A percentile compares a stretch with the other conserved stretches of the same genome.
Evolutionary conservation across 1,139 yeast species (phyloP).

Genomic region (Blastobotrys buckinghamii): DNA sequence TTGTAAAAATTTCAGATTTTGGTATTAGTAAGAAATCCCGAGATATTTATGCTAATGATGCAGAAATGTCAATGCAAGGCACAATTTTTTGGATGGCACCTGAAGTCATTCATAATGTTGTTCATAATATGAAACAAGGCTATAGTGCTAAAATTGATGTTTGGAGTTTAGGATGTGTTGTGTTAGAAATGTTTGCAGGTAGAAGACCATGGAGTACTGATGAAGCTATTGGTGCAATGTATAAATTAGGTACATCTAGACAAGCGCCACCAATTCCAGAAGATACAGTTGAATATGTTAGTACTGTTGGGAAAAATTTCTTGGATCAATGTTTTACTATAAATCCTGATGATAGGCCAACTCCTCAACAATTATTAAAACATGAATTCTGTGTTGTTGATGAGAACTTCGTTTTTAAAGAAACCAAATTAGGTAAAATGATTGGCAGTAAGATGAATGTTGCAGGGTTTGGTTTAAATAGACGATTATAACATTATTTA

Average conservation of each 20-base stretch:
- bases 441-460: conserved; percentile 45
- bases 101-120: conserved; percentile 81
- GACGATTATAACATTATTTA: no score
- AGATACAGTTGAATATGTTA: conserved; percentile 62
- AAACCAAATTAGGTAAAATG: conserved; percentile 57
- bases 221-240: conserved; percentile 50
- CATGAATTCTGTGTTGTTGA: conserved; percentile 57
- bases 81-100: conserved; percentile 99
- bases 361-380: conserved; percentile 61
- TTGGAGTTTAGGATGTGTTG: conserved; percentile 88
- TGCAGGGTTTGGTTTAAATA: no score
- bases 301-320: conserved; percentile 61
- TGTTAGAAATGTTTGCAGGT: conserved; percentile 83
- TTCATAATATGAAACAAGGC: conserved; percentile 76
- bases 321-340: conserved; percentile 69
- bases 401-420: conserved; percentile 49
- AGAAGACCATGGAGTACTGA: conserved; percentile 45
- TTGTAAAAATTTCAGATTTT: conserved; percentile 93
- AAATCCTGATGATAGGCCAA: conserved; percentile 80
- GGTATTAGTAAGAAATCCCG: conserved; percentile 86
- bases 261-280: conserved; percentile 94
- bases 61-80: conserved; percentile 98
- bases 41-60: conserved; percentile 86
- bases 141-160: conserved; percentile 86
- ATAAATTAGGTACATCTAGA: conserved; percentile 61